A percentile compares a stretch with the other conserved stretches of the same genome.
These are phyloP conservation scores for Forsythia suspensa DNA, from an alignment of 257 asterid species.

Conservation along the genomic window DNA sequence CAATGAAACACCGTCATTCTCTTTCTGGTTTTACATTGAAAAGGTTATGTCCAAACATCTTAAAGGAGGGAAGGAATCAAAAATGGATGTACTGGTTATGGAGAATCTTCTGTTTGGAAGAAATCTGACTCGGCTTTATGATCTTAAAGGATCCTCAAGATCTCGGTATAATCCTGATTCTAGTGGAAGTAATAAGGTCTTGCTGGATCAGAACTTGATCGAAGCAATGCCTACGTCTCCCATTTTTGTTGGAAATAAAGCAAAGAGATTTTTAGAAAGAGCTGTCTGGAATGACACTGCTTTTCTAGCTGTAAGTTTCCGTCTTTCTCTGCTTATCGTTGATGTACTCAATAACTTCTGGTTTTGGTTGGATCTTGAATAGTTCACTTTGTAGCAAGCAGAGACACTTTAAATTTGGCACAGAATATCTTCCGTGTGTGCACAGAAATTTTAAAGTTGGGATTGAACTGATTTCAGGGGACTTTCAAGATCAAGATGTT, in stretches of 20 bases:
- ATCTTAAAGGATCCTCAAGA: constrained; percentile 94
- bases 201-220: constrained; percentile 90
- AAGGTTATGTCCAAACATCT: constrained; percentile 76
- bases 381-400: background rate
- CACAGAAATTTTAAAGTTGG: background rate
- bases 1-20: constrained; percentile 10
- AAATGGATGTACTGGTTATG: constrained; percentile 93
- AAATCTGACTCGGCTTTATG: constrained; percentile 78
- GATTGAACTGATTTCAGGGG: background rate
- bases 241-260: constrained; percentile 86
- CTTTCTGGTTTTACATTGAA: constrained; percentile 17
- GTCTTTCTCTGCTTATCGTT: constrained; percentile 5
- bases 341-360: background rate
- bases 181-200: constrained; percentile 84
- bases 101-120: constrained; percentile 92
- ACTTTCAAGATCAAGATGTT: background rate
- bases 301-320: constrained; percentile 81
- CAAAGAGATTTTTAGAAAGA: constrained; percentile 78
- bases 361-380: background rate
- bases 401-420: background rate
- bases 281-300: constrained; percentile 98
- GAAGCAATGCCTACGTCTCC: constrained; percentile 99
- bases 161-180: constrained; percentile 86
- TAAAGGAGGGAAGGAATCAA: constrained; percentile 88
- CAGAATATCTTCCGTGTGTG: background rate